Evolutionary conservation across 306 rosid species (phyloP).

Genomic region (Quercus agrifolia): DNA sequence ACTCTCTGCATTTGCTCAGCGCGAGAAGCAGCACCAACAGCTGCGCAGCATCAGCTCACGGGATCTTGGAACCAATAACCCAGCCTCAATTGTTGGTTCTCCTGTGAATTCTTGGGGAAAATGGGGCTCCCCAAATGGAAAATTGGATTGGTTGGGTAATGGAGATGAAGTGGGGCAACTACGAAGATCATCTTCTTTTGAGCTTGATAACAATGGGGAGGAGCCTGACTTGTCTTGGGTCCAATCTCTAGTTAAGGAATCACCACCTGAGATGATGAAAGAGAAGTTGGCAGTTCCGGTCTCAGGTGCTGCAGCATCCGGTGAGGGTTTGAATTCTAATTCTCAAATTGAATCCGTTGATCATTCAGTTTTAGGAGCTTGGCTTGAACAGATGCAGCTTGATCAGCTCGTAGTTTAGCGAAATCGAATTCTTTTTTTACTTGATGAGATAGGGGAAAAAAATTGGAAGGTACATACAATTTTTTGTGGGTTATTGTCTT

Average conservation of each 20-base stretch:
- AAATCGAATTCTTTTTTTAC: slow-evolving; percentile 35
- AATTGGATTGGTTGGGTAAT: slow-evolving; percentile 64
- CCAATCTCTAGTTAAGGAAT: slow-evolving; percentile 82
- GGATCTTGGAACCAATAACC: slow-evolving; percentile 58
- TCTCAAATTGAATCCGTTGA: slow-evolving; percentile 60
- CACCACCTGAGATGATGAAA: slow-evolving; percentile 68
- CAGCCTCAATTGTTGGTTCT: slow-evolving; percentile 55
- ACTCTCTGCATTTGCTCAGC: slow-evolving; percentile 53
- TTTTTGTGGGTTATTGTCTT: slow-evolving; percentile 33
- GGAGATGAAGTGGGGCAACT: slow-evolving; percentile 46
- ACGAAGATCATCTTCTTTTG: slow-evolving; percentile 50
- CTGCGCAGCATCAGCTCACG: slow-evolving; percentile 67
- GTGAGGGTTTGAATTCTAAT: slow-evolving; percentile 52
- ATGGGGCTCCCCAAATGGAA: slow-evolving; percentile 80
- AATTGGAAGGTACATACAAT: slow-evolving; percentile 35
- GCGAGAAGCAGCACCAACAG: slow-evolving; percentile 64
- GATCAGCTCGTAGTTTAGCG: slow-evolving; percentile 69
- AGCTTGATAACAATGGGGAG: slow-evolving; percentile 63
- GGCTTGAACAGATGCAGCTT: slow-evolving; percentile 96
- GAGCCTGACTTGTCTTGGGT: slow-evolving; percentile 93
- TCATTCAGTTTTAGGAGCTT: slow-evolving; percentile 79
- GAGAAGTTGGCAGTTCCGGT: slow-evolving; percentile 47
- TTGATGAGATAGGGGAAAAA: slow-evolving; percentile 40
- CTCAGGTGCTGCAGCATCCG: slow-evolving; percentile 45
- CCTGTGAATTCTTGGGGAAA: slow-evolving; percentile 67